Evolutionary conservation across 345 rosid genomes (phyloP).

Genomic region (Pugionium dolabratum): DNA sequence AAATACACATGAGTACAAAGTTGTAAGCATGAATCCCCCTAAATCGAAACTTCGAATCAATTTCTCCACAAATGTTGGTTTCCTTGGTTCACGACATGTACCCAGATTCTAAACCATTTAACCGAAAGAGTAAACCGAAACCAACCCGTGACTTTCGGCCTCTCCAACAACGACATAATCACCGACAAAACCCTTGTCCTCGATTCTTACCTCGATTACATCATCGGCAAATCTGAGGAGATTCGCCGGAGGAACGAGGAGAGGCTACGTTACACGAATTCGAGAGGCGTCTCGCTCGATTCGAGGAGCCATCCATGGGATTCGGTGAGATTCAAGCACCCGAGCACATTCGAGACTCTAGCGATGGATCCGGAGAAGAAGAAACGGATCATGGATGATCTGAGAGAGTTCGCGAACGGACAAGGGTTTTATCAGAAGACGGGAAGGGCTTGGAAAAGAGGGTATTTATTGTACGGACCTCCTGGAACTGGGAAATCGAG

Average conservation of each 20-base stretch:
- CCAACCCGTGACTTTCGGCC: conserved; percentile 64
- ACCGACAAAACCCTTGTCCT: conserved; percentile 62
- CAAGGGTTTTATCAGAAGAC: conserved; percentile 78
- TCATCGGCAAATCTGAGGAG: too few relatives aligned
- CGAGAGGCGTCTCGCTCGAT: too few relatives aligned
- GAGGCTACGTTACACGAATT: conserved; percentile 53
- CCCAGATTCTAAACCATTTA: too few relatives aligned
- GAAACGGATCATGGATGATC: conserved; percentile 63
- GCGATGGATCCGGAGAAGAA: conserved; percentile 45
- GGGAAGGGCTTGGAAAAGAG: conserved; percentile 93
- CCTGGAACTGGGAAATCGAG: conserved; percentile 39
- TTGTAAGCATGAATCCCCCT: too few relatives aligned
- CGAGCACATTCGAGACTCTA: conserved; percentile 67
- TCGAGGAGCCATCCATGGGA: conserved; percentile 86
- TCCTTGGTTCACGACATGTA: too few relatives aligned
- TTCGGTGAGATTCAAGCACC: conserved; percentile 90
- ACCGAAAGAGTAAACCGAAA: too few relatives aligned
- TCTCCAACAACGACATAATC: conserved; percentile 77
- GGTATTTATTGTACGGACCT: conserved; percentile 83
- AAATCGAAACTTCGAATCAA: too few relatives aligned
- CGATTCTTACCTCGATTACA: conserved; percentile 44
- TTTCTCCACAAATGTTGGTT: too few relatives aligned
- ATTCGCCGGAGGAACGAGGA: conserved; percentile 63
- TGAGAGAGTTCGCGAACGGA: conserved; percentile 39
- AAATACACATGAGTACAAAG: too few relatives aligned